These are phyloP conservation scores for Gardenia jasminoides DNA, from an alignment of 257 asterid genomes.

Conservation along the genomic window DNA sequence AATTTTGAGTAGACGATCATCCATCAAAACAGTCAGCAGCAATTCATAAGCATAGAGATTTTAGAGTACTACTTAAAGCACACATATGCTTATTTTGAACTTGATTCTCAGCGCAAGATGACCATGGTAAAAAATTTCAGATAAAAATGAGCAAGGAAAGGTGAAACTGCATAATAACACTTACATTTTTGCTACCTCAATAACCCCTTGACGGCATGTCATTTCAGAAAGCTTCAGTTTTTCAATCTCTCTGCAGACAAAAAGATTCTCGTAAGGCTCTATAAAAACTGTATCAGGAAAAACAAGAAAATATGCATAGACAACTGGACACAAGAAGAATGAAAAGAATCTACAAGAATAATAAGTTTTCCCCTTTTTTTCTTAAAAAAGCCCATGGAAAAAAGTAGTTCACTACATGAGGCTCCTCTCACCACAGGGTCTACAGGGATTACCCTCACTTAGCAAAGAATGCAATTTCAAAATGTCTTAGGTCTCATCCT, in stretches of 20 bases:
- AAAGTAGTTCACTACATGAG: not conserved
- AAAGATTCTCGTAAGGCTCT: not conserved
- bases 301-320: not conserved
- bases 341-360: not conserved
- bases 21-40: not conserved
- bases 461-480: not conserved
- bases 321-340: not conserved
- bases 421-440: not conserved
- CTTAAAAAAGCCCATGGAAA: not conserved
- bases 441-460: not conserved
- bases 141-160: slow-evolving; percentile 6
- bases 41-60: not conserved
- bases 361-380: not conserved
- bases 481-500: not conserved
- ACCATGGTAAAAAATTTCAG: not conserved
- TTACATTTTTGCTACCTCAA: slow-evolving; percentile 95
- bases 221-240: slow-evolving; percentile 88
- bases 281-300: slow-evolving; percentile 2
- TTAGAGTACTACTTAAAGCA: not conserved
- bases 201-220: slow-evolving; percentile 93
- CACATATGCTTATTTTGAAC: not conserved
- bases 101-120: not conserved
- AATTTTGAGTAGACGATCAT: not conserved
- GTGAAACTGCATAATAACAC: slow-evolving; percentile 28
- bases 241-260: slow-evolving; percentile 71